These are phyloP conservation scores for Neurospora sp. DNA, from an alignment of 2,329 filamentous ascomycete genomes.

Conservation along the genomic window DNA sequence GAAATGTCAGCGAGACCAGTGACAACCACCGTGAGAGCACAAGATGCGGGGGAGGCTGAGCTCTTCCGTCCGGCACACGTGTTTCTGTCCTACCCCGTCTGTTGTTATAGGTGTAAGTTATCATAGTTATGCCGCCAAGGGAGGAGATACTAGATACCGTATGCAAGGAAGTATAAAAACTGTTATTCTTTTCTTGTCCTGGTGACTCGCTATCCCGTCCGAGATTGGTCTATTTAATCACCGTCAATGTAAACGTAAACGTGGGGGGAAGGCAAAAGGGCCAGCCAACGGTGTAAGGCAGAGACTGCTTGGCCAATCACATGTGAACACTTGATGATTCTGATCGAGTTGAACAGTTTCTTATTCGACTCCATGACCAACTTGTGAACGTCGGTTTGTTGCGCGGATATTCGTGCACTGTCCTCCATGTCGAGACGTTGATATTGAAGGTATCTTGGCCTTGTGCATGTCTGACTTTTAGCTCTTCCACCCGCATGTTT, in stretches of 20 bases:
- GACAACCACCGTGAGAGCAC: neutral
- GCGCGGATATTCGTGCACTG: neutral
- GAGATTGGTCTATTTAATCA: neutral
- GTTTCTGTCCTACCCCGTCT: neutral
- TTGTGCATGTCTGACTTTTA: neutral
- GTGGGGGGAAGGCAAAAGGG: neutral
- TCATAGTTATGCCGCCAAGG: neutral
- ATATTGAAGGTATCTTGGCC: neutral
- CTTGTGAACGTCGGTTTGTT: neutral
- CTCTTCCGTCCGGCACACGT: neutral
- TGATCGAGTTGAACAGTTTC: neutral
- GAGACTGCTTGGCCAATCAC: neutral
- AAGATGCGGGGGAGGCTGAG: neutral
- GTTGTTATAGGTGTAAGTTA: neutral
- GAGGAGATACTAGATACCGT: neutral
- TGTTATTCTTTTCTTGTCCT: neutral
- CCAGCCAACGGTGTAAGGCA: neutral
- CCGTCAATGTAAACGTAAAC: neutral
- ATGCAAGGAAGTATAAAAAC: neutral
- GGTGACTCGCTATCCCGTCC: neutral
- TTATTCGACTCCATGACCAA: neutral
- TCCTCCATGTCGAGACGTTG: neutral
- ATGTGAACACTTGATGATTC: neutral
- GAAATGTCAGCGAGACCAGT: neutral
- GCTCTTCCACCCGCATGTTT: neutral